Percentiles rank a stretch among this genome's conserved stretches.
Conservation (phyloP, 2,329 filamentous ascomycete species). For the Neurospora sp. region DNA sequence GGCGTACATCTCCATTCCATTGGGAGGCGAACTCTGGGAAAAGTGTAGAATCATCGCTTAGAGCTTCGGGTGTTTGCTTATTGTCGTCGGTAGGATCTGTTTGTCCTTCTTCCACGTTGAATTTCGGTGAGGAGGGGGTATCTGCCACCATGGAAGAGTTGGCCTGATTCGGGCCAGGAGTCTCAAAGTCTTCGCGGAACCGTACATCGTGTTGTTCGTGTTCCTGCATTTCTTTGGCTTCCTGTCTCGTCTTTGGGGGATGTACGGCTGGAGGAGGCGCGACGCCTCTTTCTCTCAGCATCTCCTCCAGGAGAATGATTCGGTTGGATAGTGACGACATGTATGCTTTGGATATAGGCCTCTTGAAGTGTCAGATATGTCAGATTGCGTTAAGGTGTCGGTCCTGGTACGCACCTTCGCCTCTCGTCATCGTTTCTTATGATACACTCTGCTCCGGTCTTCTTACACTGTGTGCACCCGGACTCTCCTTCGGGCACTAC, state of each 20-base stretch:
- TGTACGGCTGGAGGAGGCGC: slow-evolving; percentile 39
- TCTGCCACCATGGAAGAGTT: slow-evolving; percentile 11
- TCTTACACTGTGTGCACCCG: slow-evolving; percentile 42
- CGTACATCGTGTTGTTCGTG: slow-evolving; percentile 5
- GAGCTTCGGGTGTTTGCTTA: slow-evolving; percentile 15
- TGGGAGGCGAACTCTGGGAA: background rate
- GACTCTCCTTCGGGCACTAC: slow-evolving; percentile 42
- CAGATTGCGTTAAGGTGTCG: background rate
- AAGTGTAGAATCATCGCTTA: slow-evolving; percentile 28
- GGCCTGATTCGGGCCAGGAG: slow-evolving; percentile 3
- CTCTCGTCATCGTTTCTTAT: slow-evolving; percentile 50
- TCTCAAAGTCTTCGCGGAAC: background rate
- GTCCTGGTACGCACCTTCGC: slow-evolving; percentile 31
- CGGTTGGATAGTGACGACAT: slow-evolving; percentile 46
- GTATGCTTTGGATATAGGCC: slow-evolving; percentile 48
- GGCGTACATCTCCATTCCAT: slow-evolving; percentile 31
- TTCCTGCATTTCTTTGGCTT: slow-evolving; percentile 23
- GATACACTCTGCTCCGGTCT: slow-evolving; percentile 39
- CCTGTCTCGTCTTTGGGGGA: slow-evolving; percentile 40
- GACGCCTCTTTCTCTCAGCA: slow-evolving; percentile 40
- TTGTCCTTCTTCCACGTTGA: slow-evolving; percentile 23
- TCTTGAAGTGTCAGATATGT: slow-evolving; percentile 17
- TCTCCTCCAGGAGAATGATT: slow-evolving; percentile 39
- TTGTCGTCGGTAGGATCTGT: slow-evolving; percentile 16
- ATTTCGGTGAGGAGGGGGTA: slow-evolving; percentile 19